Conservation (phyloP, 2,329 filamentous ascomycete species). For the Fusarium buharicum region DNA sequence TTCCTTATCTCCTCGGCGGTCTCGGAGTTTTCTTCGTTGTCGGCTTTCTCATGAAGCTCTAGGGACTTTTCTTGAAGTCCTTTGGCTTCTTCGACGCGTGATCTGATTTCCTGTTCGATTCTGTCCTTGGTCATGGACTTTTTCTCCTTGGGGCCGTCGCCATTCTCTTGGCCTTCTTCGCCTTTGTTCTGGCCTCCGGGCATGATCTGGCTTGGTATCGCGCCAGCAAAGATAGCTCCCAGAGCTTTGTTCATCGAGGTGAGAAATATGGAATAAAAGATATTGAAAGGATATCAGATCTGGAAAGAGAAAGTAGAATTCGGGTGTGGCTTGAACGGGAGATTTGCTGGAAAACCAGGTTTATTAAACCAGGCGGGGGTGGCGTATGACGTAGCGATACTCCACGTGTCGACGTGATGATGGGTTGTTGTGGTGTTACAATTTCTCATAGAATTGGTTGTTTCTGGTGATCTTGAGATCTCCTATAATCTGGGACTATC, state of each 20-base stretch:
- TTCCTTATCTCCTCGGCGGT: constrained; percentile 22
- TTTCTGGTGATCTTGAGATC: no score
- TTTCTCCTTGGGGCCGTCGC: constrained; percentile 8
- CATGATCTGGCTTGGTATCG: constrained; percentile 30
- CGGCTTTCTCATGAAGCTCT: constrained; percentile 33
- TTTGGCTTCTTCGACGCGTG: constrained; percentile 33
- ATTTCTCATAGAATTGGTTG: not conserved
- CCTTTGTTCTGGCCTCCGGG: constrained; percentile 4
- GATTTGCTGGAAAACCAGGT: constrained; percentile 9
- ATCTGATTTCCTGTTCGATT: constrained; percentile 29
- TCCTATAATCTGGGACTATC: no score
- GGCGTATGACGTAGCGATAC: constrained; percentile 29
- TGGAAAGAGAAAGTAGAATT: not conserved
- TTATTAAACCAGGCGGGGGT: constrained; percentile 23
- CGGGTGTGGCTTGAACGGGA: constrained; percentile 22
- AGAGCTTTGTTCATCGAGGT: constrained; percentile 25
- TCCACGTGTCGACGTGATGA: not conserved
- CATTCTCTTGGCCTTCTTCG: constrained; percentile 5
- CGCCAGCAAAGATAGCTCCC: constrained; percentile 21
- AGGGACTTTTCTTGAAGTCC: constrained; percentile 23
- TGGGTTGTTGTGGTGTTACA: constrained; percentile 20
- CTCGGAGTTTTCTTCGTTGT: constrained; percentile 17
- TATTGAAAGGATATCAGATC: not conserved
- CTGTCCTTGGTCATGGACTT: constrained; percentile 23
- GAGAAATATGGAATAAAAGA: not conserved